phyloP scores from a whole-genome alignment of 2,329 filamentous ascomycete genomes.

The Colletotrichum tanaceti region DNA sequence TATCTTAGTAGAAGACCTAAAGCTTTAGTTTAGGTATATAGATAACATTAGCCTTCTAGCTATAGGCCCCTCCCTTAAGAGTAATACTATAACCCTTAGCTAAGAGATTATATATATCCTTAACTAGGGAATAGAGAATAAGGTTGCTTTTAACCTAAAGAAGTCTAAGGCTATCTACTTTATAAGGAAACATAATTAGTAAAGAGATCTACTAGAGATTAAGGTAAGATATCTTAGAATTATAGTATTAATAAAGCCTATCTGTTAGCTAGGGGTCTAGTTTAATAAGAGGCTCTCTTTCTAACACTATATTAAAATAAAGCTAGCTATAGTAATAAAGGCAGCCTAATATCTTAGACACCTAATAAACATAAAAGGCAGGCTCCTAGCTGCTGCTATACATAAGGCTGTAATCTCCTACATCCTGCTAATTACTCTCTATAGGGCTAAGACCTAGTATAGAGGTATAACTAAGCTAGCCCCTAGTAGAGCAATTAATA shows the following conservation, averaged over 20 bases:
- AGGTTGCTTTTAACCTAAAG: constrained; percentile 2
- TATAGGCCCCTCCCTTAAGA: neutral
- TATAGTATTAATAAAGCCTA: too few relatives aligned
- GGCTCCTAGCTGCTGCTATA: constrained; percentile 15
- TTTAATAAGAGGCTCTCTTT: too few relatives aligned
- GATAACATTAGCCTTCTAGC: constrained; percentile 13
- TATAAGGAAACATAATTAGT: neutral
- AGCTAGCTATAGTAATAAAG: neutral
- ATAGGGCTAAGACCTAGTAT: too few relatives aligned
- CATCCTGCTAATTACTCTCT: too few relatives aligned
- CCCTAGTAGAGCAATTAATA: too few relatives aligned
- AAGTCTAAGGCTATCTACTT: constrained; percentile 13
- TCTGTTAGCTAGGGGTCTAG: too few relatives aligned
- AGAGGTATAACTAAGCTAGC: too few relatives aligned
- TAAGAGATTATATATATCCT: neutral
- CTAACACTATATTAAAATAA: too few relatives aligned
- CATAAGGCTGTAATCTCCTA: too few relatives aligned
- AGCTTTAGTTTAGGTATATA: constrained; percentile 5
- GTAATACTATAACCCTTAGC: neutral
- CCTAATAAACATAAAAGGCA: neutral
- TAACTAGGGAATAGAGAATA: neutral
- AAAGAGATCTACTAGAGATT: neutral
- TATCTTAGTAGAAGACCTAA: constrained; percentile 5
- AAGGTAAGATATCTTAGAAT: too few relatives aligned
- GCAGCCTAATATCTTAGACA: neutral